Conservation (phyloP, 352 stramenopile species). For the Halophytophthora polymorphica region DNA sequence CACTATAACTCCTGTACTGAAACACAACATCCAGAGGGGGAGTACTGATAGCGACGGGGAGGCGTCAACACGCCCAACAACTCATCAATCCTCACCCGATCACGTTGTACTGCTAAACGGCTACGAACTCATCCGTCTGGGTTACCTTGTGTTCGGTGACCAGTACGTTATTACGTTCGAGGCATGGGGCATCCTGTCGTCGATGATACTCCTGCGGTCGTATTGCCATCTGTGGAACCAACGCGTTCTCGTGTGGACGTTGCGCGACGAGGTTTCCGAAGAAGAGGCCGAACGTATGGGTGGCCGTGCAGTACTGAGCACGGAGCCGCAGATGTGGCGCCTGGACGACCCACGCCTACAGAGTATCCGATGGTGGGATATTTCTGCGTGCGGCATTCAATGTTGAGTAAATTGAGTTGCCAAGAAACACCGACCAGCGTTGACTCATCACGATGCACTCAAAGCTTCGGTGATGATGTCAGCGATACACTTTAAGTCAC, state of each 20-base stretch:
- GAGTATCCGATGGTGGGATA: slow-evolving; percentile 11
- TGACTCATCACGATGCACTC: no score
- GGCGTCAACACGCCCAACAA: no score
- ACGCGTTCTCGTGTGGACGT: slow-evolving; percentile 19
- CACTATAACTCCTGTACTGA: no score
- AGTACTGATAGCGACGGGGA: no score
- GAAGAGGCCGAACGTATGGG: slow-evolving; percentile 2
- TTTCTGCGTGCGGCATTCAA: slow-evolving; percentile 3
- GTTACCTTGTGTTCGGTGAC: slow-evolving; percentile 22
- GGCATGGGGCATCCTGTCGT: slow-evolving; percentile 19
- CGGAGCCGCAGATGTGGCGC: slow-evolving; percentile 16
- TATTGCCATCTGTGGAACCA: slow-evolving; percentile 24
- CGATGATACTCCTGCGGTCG: slow-evolving; percentile 7
- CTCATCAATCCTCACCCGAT: not conserved
- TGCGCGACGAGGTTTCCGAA: no score
- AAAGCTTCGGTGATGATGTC: no score
- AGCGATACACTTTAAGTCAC: no score
- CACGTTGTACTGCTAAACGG: slow-evolving; percentile 10
- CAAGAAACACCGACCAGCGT: no score
- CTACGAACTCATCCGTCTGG: slow-evolving; percentile 27
- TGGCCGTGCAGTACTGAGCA: slow-evolving; percentile 1
- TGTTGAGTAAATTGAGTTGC: no score
- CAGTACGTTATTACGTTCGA: slow-evolving; percentile 17
- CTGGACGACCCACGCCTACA: slow-evolving; percentile 10
- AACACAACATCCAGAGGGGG: no score